phyloP scores from a whole-genome alignment of 225 moss, liverwort and hornwort species.

The Asterella californica region DNA sequence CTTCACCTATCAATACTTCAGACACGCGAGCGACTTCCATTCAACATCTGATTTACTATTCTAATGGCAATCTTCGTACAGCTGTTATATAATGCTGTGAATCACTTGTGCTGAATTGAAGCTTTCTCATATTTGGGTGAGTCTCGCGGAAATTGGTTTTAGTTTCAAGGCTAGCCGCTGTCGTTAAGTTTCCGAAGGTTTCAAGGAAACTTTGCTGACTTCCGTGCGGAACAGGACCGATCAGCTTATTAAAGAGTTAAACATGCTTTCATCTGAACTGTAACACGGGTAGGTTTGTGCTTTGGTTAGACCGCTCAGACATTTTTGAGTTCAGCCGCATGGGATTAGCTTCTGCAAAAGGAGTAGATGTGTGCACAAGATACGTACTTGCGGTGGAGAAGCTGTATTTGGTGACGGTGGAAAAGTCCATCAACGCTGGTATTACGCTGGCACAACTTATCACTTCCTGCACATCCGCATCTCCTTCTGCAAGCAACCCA shows the following conservation, averaged over 20 bases:
- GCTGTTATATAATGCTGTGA: not conserved
- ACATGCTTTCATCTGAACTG: not conserved
- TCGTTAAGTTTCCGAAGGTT: not conserved
- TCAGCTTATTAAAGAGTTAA: not conserved
- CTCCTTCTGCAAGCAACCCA: conserved; percentile 57
- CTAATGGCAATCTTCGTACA: not conserved
- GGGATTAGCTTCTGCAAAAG: not conserved
- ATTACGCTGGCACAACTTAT: conserved; percentile 19
- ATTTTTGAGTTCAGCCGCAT: not conserved
- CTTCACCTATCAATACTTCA: not conserved
- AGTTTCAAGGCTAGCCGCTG: not conserved
- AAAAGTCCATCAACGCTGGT: conserved; percentile 20
- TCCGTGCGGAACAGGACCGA: not conserved
- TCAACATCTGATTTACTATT: not conserved
- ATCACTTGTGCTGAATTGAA: not conserved
- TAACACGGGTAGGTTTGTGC: not conserved
- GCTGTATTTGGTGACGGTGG: conserved; percentile 6
- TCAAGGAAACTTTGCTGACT: not conserved
- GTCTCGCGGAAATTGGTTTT: not conserved
- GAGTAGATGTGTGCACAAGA: not conserved
- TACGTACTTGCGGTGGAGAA: conserved; percentile 22
- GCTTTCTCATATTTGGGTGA: not conserved
- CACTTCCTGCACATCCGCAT: conserved; percentile 33
- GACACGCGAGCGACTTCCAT: not conserved
- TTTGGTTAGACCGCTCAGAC: not conserved